phyloP scores from a whole-genome alignment of 23 red algal genomes.

The Gracilaria domingensis region DNA sequence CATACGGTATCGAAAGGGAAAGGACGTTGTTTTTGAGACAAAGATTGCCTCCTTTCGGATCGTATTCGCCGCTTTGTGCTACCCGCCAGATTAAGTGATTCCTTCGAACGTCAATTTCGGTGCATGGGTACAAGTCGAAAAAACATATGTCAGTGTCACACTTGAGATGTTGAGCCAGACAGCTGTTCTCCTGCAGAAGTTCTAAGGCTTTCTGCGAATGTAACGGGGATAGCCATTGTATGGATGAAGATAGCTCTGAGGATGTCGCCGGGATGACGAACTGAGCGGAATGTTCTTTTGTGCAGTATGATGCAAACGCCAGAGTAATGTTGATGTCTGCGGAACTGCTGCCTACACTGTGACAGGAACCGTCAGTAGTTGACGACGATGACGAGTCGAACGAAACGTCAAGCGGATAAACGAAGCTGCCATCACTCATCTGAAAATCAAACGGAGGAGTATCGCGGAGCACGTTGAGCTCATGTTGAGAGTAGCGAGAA shows the following conservation, averaged over 20 bases:
- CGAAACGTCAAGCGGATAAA: background rate
- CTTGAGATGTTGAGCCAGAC: background rate
- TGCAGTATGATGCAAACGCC: background rate
- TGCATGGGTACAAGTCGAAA: conserved; percentile 37
- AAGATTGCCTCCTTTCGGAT: conserved; percentile 18
- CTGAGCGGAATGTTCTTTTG: background rate
- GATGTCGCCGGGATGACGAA: conserved; percentile 4
- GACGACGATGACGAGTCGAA: background rate
- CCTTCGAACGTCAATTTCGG: conserved; percentile 3
- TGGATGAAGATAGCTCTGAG: background rate
- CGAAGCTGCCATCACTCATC: background rate
- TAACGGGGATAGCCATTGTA: background rate
- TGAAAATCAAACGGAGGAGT: background rate
- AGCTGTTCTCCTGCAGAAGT: background rate
- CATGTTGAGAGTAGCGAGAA: background rate
- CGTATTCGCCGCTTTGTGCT: conserved; percentile 38
- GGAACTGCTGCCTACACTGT: too few species aligned
- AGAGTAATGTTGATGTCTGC: background rate
- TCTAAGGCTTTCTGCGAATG: background rate
- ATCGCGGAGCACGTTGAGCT: background rate
- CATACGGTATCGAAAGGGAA: conserved; percentile 2
- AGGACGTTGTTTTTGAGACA: conserved; percentile 50
- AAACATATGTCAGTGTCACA: background rate
- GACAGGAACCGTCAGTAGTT: background rate
- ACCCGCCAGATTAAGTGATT: conserved; percentile 41